Conservation (phyloP, 805 yeast genomes). For the Teunomyces lycoperdinae region DNA sequence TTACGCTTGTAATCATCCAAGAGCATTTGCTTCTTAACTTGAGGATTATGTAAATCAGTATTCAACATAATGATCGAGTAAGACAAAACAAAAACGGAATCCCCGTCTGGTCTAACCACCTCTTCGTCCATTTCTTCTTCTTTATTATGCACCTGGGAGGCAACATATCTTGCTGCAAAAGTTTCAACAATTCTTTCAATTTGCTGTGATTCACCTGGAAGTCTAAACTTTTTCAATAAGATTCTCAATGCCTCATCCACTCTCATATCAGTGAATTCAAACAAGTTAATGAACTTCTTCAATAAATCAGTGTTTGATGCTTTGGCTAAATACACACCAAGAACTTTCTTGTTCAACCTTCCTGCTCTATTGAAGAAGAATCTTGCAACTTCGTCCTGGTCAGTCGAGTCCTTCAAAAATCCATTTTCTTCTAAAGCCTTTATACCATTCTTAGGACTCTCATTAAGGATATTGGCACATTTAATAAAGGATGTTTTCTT, state of each 20-base stretch:
- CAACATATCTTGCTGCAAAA: constrained; percentile 78
- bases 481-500: constrained; percentile 73
- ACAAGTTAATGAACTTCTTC: constrained; percentile 59
- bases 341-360: constrained; percentile 77
- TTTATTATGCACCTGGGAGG: constrained; percentile 43
- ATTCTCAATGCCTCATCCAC: constrained; percentile 92
- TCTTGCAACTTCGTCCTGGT: constrained; percentile 61
- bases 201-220: constrained; percentile 97
- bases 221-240: constrained; percentile 75
- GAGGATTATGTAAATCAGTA: constrained; percentile 91
- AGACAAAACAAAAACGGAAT: constrained; percentile 84
- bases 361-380: constrained; percentile 79
- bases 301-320: constrained; percentile 62
- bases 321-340: constrained; percentile 85
- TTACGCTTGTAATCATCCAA: constrained; percentile 77
- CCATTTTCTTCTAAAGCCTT: constrained; percentile 60
- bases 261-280: constrained; percentile 74
- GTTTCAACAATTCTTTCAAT: constrained; percentile 88
- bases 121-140: constrained; percentile 26
- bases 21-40: constrained; percentile 88
- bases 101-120: constrained; percentile 68
- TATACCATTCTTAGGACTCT: constrained; percentile 75
- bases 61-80: constrained; percentile 92
- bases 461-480: constrained; percentile 75
- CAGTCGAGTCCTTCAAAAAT: constrained; percentile 50